Evolutionary conservation across 148 eudicot genomes (phyloP).

Genomic region (Cornus controversa): DNA sequence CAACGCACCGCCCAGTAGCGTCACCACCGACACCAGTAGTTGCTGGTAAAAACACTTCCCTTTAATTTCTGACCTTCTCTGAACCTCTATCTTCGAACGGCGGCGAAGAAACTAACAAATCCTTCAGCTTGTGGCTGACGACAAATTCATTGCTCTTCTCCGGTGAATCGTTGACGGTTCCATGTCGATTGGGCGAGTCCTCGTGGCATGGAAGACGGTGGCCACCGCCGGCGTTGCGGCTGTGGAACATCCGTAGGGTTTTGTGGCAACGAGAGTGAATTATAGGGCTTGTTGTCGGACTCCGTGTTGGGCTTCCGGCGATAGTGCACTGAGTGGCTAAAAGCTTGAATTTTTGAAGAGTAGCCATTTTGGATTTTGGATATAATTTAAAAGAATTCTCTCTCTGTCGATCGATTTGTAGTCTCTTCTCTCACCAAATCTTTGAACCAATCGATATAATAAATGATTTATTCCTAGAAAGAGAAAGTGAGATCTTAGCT

Average conservation of each 20-base stretch:
- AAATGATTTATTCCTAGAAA: not conserved
- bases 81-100: too few species aligned
- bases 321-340: slow-evolving; percentile 80
- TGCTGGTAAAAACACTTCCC: slow-evolving; percentile 26
- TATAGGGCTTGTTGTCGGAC: slow-evolving; percentile 84
- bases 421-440: not conserved
- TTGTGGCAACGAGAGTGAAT: slow-evolving; percentile 92
- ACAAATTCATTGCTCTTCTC: slow-evolving; percentile 26
- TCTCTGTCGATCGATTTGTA: not conserved
- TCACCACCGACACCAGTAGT: slow-evolving; percentile 9
- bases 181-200: slow-evolving; percentile 22
- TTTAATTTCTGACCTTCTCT: slow-evolving; percentile 13
- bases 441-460: not conserved
- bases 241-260: slow-evolving; percentile 86
- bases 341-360: slow-evolving; percentile 90
- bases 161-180: not conserved
- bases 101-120: slow-evolving; percentile 72
- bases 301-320: slow-evolving; percentile 64
- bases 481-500: too few species aligned
- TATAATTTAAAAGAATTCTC: not conserved
- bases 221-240: slow-evolving; percentile 30
- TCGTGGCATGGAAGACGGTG: slow-evolving; percentile 34
- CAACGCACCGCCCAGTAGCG: slow-evolving; percentile 22
- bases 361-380: slow-evolving; percentile 54
- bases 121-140: slow-evolving; percentile 64